Percentiles rank a stretch among this genome's conserved stretches.
Evolutionary conservation across 2,329 filamentous ascomycete genomes (phyloP).

Genomic region (Sclerotinia borealis): DNA sequence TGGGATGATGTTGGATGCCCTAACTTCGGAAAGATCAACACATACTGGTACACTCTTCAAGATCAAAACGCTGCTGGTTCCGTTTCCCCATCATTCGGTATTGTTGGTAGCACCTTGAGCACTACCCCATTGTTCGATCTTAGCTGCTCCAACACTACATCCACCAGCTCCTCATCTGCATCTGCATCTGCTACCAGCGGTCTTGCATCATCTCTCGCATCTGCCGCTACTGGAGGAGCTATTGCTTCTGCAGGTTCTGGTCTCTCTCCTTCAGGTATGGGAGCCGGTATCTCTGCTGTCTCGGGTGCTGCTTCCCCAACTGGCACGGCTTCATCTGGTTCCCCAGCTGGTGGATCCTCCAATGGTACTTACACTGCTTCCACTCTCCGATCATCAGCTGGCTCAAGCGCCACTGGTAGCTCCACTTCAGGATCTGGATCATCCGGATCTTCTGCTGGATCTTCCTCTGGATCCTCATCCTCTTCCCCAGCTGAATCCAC

Average conservation of each 20-base stretch:
- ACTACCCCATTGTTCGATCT: slow-evolving; percentile 58
- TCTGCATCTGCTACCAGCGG: slow-evolving; percentile 13
- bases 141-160: slow-evolving; percentile 42
- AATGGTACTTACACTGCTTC: slow-evolving; percentile 11
- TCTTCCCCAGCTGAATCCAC: slow-evolving; percentile 10
- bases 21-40: slow-evolving; percentile 56
- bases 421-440: slow-evolving; percentile 13
- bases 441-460: slow-evolving; percentile 7
- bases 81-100: slow-evolving; percentile 64
- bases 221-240: slow-evolving; percentile 11
- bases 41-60: slow-evolving; percentile 74
- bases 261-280: slow-evolving; percentile 21
- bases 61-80: slow-evolving; percentile 52
- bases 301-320: slow-evolving; percentile 5
- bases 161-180: slow-evolving; percentile 17
- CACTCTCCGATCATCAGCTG: neutral
- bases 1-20: slow-evolving; percentile 75
- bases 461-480: slow-evolving; percentile 10
- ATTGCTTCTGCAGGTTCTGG: slow-evolving; percentile 18
- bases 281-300: slow-evolving; percentile 13
- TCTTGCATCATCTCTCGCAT: slow-evolving; percentile 14
- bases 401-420: neutral
- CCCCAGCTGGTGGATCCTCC: neutral
- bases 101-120: slow-evolving; percentile 50
- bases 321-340: slow-evolving; percentile 8